Conservation (phyloP, 192 early-diverging fungal species). For the Spizellomyces sp. region DNA sequence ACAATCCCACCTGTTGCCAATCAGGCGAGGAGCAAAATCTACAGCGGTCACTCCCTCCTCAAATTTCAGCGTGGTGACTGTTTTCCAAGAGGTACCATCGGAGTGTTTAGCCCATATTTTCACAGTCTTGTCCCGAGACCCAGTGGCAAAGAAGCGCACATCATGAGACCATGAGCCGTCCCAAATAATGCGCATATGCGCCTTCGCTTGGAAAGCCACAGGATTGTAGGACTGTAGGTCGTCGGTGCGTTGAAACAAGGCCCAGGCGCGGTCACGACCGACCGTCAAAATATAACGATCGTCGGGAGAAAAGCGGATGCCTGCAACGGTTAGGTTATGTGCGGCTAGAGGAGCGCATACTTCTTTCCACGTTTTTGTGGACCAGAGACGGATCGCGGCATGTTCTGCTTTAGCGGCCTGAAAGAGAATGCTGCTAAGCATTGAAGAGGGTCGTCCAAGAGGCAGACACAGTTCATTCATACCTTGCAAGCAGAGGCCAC, state of each 20-base stretch:
- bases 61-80: conserved; percentile 67
- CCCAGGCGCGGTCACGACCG: conserved; percentile 89
- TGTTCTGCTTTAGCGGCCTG: conserved; percentile 71
- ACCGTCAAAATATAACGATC: conserved; percentile 75
- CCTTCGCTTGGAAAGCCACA: conserved; percentile 58
- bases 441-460: not conserved
- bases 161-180: conserved; percentile 81
- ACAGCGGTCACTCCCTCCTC: conserved; percentile 83
- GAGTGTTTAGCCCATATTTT: conserved; percentile 61
- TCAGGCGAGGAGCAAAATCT: conserved; percentile 65
- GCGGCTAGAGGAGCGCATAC: conserved; percentile 54
- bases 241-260: conserved; percentile 63
- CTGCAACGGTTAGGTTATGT: conserved; percentile 85
- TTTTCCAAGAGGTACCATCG: conserved; percentile 18
- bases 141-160: conserved; percentile 83
- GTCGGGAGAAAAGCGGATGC: conserved; percentile 76
- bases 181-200: conserved; percentile 95
- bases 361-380: conserved; percentile 70
- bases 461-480: not conserved
- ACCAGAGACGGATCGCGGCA: conserved; percentile 73
- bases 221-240: conserved; percentile 57
- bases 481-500: conserved; percentile 80
- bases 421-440: not conserved
- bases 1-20: conserved; percentile 37
- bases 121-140: conserved; percentile 87